These are phyloP conservation scores for Fraxinus ornus DNA, from an alignment of 305 asterid species.

Conservation along the genomic window DNA sequence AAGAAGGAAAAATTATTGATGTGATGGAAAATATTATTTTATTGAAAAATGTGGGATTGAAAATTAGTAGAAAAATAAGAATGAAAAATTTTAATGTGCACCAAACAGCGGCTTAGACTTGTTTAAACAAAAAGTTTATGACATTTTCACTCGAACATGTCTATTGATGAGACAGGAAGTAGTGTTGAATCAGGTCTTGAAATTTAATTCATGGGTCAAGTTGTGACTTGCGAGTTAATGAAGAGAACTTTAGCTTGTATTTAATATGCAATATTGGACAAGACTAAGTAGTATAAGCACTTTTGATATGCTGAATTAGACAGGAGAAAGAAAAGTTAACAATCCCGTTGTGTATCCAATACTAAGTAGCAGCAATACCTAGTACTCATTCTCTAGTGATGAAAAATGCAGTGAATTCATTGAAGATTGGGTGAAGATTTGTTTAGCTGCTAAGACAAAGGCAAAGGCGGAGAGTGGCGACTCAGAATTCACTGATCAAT, in stretches of 20 bases:
- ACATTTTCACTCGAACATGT: neutral
- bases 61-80: too few species aligned
- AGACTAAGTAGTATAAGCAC: too few species aligned
- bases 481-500: neutral
- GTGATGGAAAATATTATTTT: too few species aligned
- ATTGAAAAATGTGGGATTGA: too few species aligned
- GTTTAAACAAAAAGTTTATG: neutral
- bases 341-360: neutral
- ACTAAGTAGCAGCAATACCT: neutral
- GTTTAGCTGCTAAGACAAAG: constrained; percentile 66
- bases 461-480: constrained; percentile 24
- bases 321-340: neutral
- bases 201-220: neutral
- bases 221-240: neutral
- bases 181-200: neutral
- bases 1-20: too few species aligned
- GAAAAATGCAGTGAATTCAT: constrained; percentile 60
- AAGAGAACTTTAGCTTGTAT: neutral
- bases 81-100: too few species aligned
- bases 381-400: neutral
- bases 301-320: too few species aligned
- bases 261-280: too few species aligned
- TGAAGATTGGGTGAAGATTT: constrained; percentile 83
- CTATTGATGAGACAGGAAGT: neutral
- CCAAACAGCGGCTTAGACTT: neutral